Evolutionary conservation across 805 yeast species (phyloP).

Genomic region (Starmerella scarabaei): DNA sequence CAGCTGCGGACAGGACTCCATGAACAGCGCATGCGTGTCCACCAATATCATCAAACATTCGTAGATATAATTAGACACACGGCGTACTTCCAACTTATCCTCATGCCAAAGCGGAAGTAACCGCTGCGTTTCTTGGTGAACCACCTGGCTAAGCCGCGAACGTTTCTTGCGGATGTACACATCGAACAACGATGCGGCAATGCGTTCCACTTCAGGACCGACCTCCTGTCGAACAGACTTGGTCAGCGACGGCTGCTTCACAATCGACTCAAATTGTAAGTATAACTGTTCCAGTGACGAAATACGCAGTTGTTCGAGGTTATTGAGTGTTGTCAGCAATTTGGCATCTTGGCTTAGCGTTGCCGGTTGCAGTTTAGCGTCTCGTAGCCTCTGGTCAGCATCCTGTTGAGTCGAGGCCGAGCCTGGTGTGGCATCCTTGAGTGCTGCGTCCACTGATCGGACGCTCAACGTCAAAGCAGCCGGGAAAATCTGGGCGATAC

Average conservation of each 20-base stretch:
- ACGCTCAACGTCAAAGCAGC: slow-evolving; percentile 14
- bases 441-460: slow-evolving; percentile 13
- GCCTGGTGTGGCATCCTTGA: slow-evolving; percentile 11
- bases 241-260: slow-evolving; percentile 3
- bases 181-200: slow-evolving; percentile 34
- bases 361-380: slow-evolving; percentile 29
- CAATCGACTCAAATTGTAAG: slow-evolving; percentile 8
- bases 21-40: slow-evolving; percentile 40
- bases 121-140: slow-evolving; percentile 32
- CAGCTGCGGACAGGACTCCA: slow-evolving; percentile 36
- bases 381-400: slow-evolving; percentile 2
- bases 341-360: slow-evolving; percentile 39
- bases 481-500: slow-evolving; percentile 9
- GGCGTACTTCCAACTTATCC: slow-evolving; percentile 19
- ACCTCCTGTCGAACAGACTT: slow-evolving; percentile 4
- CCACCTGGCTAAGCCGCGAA: slow-evolving; percentile 39
- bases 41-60: slow-evolving; percentile 39
- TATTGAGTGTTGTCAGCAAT: slow-evolving; percentile 40
- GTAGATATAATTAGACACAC: slow-evolving; percentile 33
- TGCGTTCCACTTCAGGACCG: slow-evolving; percentile 36
- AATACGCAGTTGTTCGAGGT: slow-evolving; percentile 37
- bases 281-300: slow-evolving; percentile 35
- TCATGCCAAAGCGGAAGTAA: slow-evolving; percentile 38
- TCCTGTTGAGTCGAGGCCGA: slow-evolving; percentile 21
- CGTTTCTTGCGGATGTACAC: slow-evolving; percentile 39